Conservation (phyloP, 2,329 filamentous ascomycete genomes). For the Aspergillus candidus region DNA sequence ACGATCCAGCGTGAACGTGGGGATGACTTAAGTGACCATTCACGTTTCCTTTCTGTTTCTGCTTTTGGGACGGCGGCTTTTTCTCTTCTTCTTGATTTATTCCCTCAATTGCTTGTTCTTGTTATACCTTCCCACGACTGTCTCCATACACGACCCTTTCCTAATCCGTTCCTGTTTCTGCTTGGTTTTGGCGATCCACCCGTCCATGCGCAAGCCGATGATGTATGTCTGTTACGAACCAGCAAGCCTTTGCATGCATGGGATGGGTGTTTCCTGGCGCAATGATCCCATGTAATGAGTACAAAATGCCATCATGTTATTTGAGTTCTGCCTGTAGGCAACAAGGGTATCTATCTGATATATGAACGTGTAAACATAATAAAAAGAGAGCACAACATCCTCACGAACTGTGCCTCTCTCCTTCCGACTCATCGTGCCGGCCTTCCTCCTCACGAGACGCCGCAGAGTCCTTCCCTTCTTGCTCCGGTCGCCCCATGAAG, state of each 20-base stretch:
- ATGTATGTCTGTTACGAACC: constrained; percentile 30
- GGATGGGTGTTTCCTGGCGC: constrained; percentile 35
- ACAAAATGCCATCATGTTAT: constrained; percentile 3
- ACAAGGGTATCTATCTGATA: neutral
- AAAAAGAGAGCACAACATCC: neutral
- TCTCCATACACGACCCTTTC: constrained; percentile 7
- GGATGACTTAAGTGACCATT: neutral
- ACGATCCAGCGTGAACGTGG: neutral
- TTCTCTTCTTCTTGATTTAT: constrained; percentile 3
- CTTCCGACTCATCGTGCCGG: constrained; percentile 13
- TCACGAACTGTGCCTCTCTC: constrained; percentile 6
- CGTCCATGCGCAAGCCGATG: constrained; percentile 13
- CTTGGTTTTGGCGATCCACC: constrained; percentile 3
- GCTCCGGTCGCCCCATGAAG: constrained; percentile 73
- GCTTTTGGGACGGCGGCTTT: neutral
- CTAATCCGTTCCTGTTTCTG: neutral
- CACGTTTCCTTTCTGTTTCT: constrained; percentile 5
- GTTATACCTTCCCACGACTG: constrained; percentile 14
- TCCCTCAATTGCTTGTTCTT: neutral
- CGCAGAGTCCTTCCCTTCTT: constrained; percentile 30
- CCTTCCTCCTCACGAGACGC: constrained; percentile 19
- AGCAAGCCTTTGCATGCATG: constrained; percentile 32
- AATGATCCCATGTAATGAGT: constrained; percentile 18
- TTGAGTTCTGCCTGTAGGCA: neutral
- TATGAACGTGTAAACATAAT: constrained; percentile 2